Evolutionary conservation across 192 early-diverging fungal species (phyloP).

Genomic region (Entomortierella chlamydospora): DNA sequence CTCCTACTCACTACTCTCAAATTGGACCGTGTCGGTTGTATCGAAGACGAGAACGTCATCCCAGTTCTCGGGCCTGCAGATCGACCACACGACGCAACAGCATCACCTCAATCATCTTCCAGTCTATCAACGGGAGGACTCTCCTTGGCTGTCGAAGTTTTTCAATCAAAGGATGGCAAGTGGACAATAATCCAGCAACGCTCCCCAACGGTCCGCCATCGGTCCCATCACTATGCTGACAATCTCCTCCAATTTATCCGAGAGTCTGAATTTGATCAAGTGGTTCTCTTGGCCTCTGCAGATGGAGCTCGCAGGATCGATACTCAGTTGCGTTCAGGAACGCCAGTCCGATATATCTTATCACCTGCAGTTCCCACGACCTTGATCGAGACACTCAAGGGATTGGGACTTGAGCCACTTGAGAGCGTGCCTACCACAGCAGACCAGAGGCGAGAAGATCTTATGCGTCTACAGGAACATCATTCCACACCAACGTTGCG

Average conservation of each 20-base stretch:
- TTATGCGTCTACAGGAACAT: conserved; percentile 9
- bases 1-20: conserved; percentile 73
- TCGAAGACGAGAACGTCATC: conserved; percentile 67
- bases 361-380: conserved; percentile 19
- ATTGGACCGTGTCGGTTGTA: conserved; percentile 69
- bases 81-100: conserved; percentile 1
- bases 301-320: conserved; percentile 76
- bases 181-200: conserved; percentile 82
- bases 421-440: conserved; percentile 48
- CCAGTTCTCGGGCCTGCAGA: conserved; percentile 70
- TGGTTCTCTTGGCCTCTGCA: conserved; percentile 72
- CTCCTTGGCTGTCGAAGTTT: conserved; percentile 68
- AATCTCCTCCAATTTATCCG: conserved; percentile 70
- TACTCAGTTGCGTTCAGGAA: conserved; percentile 65
- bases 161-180: conserved; percentile 69
- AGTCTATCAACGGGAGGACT: conserved; percentile 24
- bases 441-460: conserved; percentile 16
- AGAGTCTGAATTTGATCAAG: conserved; percentile 60
- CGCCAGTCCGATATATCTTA: conserved; percentile 62
- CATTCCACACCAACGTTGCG: neutral
- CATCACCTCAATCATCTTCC: conserved; percentile 47
- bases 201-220: conserved; percentile 65
- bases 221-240: conserved; percentile 59
- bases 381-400: conserved; percentile 19
- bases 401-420: conserved; percentile 43